phyloP scores from a whole-genome alignment of 495 filamentous ascomycete genomes.

The Aspergillus coremiiformis region DNA sequence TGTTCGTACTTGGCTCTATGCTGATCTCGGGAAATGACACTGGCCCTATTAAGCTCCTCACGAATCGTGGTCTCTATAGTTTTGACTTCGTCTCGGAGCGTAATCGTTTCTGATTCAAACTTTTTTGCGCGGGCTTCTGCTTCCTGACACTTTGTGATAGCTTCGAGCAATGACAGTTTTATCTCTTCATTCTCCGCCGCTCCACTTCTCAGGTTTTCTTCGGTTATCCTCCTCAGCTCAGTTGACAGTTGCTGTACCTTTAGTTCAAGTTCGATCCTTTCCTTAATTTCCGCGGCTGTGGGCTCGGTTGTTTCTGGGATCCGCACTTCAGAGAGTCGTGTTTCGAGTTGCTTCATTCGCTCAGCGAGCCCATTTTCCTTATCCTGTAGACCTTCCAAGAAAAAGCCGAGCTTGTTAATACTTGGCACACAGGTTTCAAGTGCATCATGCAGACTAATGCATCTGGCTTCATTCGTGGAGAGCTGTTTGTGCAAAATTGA shows the following conservation, averaged over 20 bases:
- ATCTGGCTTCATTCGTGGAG: constrained; percentile 8
- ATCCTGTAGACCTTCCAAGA: constrained; percentile 9
- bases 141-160: constrained; percentile 7
- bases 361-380: constrained; percentile 17
- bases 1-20: constrained; percentile 18
- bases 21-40: constrained; percentile 13
- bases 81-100: constrained; percentile 16
- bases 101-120: constrained; percentile 15
- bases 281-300: constrained; percentile 8
- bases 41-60: constrained; percentile 20
- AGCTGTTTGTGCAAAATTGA: constrained; percentile 23
- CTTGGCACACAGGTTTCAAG: constrained; percentile 16
- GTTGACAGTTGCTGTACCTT: constrained; percentile 15
- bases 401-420: constrained; percentile 12
- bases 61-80: constrained; percentile 16
- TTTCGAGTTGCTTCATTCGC: constrained; percentile 17
- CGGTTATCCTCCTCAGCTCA: constrained; percentile 10
- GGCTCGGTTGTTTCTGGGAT: constrained; percentile 9
- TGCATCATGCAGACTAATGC: constrained; percentile 10
- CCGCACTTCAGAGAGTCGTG: constrained; percentile 18
- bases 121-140: constrained; percentile 4
- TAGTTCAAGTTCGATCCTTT: constrained; percentile 23
- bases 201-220: constrained; percentile 12
- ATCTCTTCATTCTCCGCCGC: constrained; percentile 13
- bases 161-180: constrained; percentile 15